Conservation (phyloP, 1,284 basidiomycete species). For the Gomphus sp. region DNA sequence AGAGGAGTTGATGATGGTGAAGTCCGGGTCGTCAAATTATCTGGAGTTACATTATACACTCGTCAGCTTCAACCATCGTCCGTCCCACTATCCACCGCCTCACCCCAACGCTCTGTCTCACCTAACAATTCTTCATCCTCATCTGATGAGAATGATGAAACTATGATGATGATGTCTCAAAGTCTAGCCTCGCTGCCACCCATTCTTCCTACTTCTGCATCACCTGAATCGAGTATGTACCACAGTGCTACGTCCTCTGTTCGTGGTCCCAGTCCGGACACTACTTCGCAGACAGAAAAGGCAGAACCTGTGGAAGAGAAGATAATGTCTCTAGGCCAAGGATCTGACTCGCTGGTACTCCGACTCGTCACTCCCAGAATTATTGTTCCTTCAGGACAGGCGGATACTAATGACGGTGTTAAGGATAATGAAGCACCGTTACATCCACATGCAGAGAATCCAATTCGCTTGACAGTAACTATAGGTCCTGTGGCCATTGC, state of each 20-base stretch:
- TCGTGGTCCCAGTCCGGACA: constrained; percentile 7
- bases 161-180: constrained; percentile 62
- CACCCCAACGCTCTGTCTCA: constrained; percentile 19
- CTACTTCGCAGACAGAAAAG: constrained; percentile 7
- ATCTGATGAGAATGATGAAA: constrained; percentile 50
- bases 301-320: constrained; percentile 26
- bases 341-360: constrained; percentile 45
- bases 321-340: constrained; percentile 40
- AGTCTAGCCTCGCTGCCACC: constrained; percentile 51
- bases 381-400: not conserved
- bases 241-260: constrained; percentile 58
- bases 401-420: not conserved
- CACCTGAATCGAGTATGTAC: constrained; percentile 54
- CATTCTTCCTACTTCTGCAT: constrained; percentile 17
- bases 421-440: constrained; percentile 23
- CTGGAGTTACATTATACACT: constrained; percentile 39
- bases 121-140: constrained; percentile 25
- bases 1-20: constrained; percentile 21
- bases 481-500: constrained; percentile 4
- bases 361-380: constrained; percentile 39
- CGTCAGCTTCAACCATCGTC: constrained; percentile 23
- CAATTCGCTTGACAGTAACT: not conserved
- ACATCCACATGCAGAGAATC: not conserved
- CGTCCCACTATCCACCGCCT: constrained; percentile 15
- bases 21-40: constrained; percentile 38